Base-by-base conservation (phyloP, 2,329 filamentous ascomycete species). In the Fonsecaea pugnacius region DNA sequence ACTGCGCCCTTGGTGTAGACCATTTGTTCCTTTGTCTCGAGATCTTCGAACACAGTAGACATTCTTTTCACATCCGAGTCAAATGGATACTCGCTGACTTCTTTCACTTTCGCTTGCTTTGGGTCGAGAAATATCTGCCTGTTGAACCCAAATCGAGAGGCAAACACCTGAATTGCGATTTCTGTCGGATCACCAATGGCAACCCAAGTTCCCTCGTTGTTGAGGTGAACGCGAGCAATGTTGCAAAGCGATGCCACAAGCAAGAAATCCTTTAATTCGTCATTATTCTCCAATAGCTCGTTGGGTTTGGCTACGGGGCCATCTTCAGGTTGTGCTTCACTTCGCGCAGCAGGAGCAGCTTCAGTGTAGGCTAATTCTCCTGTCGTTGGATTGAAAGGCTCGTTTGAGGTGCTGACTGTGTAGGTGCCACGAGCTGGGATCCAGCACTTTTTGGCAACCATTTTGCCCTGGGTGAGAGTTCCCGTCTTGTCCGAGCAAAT, bases 51-150 rank as follows among this genome's bases (percentile, higher is more conserved):
- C 59, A 91, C 86, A 40, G 90, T 88, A 0, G 88, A 89, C 89
- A 91, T 91, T 71, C 88, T 89, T 79, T 91, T 92, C 67, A 91
- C 84, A 63, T 85, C 85, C 0, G 88, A 91, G 72, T 91, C 89
- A 67, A 91, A 92, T 0, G 88, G 89, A 64, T 89, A 90, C 70
- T 91, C 89, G 1, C 86, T 85, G 27, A 87, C 77, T 69, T 89
- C 80, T 21, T 77, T 78, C 85, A 85, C 89, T 32, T 78, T 71
- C 0, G 83, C 78, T 3, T 76, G 76, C 1, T 84, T 78, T 2
- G 82, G 84, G 12, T 79, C 77, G 0, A 81, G 82, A 69, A 84
- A 82, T 8, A 78, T 77, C 16, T 82, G 78, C 8, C 84, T 81
- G 65, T 87, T 87, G 81, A 85, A 86, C 61, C 85, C 79, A 73